Percentiles rank a stretch among this genome's conserved stretches.
Conservation (phyloP, 2,329 filamentous ascomycete species). For the Lasiodiplodia hormozganensis region DNA sequence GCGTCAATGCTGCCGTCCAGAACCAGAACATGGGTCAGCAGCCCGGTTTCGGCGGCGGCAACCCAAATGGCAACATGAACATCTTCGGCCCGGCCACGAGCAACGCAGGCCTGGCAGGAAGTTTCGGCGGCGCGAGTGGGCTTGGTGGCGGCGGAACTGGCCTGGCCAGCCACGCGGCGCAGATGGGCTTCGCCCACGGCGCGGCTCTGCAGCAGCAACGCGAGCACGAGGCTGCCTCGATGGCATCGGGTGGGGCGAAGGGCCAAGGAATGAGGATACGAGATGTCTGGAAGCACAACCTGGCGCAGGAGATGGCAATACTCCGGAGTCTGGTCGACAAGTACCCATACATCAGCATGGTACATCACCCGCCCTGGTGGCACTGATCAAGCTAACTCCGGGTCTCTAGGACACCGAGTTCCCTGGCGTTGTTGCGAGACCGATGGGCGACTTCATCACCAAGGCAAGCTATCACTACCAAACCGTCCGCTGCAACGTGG, state of each 20-base stretch:
- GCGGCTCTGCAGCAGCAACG: conserved; percentile 60
- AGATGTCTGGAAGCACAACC: conserved; percentile 93
- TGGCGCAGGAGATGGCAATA: conserved; percentile 87
- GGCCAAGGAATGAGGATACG: conserved; percentile 79
- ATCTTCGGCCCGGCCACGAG: conserved; percentile 55
- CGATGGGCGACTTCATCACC: conserved; percentile 91
- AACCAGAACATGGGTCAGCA: conserved; percentile 66
- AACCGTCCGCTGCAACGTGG: conserved; percentile 94
- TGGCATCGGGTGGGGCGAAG: conserved; percentile 63
- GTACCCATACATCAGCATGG: conserved; percentile 98
- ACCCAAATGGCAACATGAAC: conserved; percentile 68
- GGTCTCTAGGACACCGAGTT: conserved; percentile 86
- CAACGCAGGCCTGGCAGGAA: conserved; percentile 62
- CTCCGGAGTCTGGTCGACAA: conserved; percentile 84
- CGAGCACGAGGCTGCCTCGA: conserved; percentile 51
- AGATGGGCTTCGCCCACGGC: conserved; percentile 85
- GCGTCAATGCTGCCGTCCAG: conserved; percentile 50
- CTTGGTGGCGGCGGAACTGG: conserved; percentile 67
- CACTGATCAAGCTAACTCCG: conserved; percentile 6
- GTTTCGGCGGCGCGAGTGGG: conserved; percentile 61
- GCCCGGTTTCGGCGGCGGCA: conserved; percentile 66
- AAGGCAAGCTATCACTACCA: conserved; percentile 99
- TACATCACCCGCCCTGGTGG: conserved; percentile 49
- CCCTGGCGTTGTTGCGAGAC: conserved; percentile 93
- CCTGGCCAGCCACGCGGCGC: conserved; percentile 83